Evolutionary conservation across 2,329 filamentous ascomycete species (phyloP), one percentile per base, ranked within the genome.

Genomic region (Aspergillus clavatus): DNA sequence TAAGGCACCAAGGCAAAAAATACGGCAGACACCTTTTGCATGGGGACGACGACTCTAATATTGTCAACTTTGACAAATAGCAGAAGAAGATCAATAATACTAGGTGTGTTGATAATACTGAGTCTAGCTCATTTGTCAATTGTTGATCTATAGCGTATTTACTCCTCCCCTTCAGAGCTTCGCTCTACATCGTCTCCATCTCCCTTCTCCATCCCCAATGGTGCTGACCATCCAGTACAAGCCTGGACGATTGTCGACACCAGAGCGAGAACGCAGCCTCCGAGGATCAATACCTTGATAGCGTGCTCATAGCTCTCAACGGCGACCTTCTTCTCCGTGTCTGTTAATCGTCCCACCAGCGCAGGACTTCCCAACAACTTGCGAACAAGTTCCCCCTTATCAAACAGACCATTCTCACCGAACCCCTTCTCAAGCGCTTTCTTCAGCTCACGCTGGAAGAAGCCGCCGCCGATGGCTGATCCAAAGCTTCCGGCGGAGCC

Each of bases 401-500:
- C 63, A n/a, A 46, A 71, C 33, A 49, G 65, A 0, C 67, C 68
- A 38, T 65, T 66, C 4, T 74, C 60, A 4, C 65, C 61, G 52
- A 88, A 89, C 0, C 81, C 79, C 0, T 66, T 56, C n/a, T 74
- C 70, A 1, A 91, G 71, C 0, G 72, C 70, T 2, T 56, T 66
- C 37, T 75, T 72, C 24, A 91, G 66, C 1, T 80, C 72, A 4
- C 86, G 77, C 31, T 78, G 74, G 60, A 90, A 91, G 42, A 87
- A 73, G 0, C 88, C 88, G 2, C 88, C 87, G 2, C 87, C 86
- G 38, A 91, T 84, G 0, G 87, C 81, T 1, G 84, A 85, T 2
- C 88, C 87, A 56, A 94, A 93, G 41, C 82, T 86, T 11, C 87
- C 87, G 0, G 86, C 86, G 52, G 93, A 90, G 4, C 86, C 86